Evolutionary conservation across 805 yeast species (phyloP).

Genomic region (Saturnispora quitensis): DNA sequence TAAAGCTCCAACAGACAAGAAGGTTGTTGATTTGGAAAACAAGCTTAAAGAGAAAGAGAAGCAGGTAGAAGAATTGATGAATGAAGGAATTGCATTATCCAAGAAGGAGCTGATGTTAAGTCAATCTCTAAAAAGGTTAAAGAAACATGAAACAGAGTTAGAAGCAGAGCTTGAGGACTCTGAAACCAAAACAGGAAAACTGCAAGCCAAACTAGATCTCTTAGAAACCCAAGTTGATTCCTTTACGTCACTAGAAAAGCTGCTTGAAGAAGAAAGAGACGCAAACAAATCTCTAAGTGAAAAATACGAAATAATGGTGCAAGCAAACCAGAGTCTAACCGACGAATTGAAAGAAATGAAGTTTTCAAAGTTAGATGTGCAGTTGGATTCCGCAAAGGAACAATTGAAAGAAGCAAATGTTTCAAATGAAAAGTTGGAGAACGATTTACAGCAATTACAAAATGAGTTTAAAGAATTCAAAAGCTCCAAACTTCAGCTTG

Average conservation of each 20-base stretch:
- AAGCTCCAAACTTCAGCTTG: slow-evolving; percentile 17
- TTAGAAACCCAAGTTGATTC: slow-evolving; percentile 1
- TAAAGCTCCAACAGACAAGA: not conserved
- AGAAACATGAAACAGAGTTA: slow-evolving; percentile 32
- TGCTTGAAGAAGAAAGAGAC: slow-evolving; percentile 26
- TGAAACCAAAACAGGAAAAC: slow-evolving; percentile 17
- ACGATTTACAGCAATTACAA: slow-evolving; percentile 16
- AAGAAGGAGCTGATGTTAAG: slow-evolving; percentile 60
- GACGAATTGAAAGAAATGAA: slow-evolving; percentile 27
- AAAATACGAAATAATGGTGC: slow-evolving; percentile 18
- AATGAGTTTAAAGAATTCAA: slow-evolving; percentile 18
- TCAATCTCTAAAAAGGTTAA: slow-evolving; percentile 56
- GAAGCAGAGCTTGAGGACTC: slow-evolving; percentile 29
- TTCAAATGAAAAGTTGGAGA: slow-evolving; percentile 14
- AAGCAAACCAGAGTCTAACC: slow-evolving; percentile 19
- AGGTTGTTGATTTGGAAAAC: slow-evolving; percentile 6
- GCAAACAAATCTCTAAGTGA: slow-evolving; percentile 17
- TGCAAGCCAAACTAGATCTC: slow-evolving; percentile 8
- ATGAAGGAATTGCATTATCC: slow-evolving; percentile 69
- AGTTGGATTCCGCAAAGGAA: slow-evolving; percentile 26
- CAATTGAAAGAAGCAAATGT: slow-evolving; percentile 26
- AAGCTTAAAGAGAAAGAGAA: slow-evolving; percentile 44
- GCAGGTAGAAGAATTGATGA: slow-evolving; percentile 54
- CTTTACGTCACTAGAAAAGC: not conserved
- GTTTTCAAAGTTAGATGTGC: slow-evolving; percentile 28